These are phyloP conservation scores for Kodamaea restingae DNA, from an alignment of 805 yeast species.

Conservation along the genomic window DNA sequence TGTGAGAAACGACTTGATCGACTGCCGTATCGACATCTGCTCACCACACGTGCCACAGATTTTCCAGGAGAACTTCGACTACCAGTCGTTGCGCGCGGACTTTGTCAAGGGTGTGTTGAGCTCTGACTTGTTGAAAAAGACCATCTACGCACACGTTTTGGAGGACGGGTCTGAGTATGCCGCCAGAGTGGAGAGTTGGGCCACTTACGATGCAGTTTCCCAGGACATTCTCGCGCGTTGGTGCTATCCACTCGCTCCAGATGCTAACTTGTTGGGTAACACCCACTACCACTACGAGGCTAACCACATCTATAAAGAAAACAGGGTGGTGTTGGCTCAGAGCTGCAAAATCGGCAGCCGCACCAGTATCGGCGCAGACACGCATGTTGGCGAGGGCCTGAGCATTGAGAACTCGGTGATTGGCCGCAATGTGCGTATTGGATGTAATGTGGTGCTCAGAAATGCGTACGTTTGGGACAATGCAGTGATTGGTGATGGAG, in stretches of 20 bases:
- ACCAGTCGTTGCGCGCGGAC: slow-evolving; percentile 79
- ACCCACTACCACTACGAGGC: slow-evolving; percentile 77
- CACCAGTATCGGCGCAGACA: slow-evolving; percentile 76
- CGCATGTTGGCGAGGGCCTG: slow-evolving; percentile 75
- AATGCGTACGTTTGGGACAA: slow-evolving; percentile 89
- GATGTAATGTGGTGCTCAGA: slow-evolving; percentile 64
- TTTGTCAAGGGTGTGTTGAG: slow-evolving; percentile 88
- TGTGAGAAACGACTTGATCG: slow-evolving; percentile 88
- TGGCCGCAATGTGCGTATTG: slow-evolving; percentile 84
- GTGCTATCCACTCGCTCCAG: slow-evolving; percentile 90
- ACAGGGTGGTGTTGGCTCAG: slow-evolving; percentile 84
- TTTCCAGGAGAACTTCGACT: slow-evolving; percentile 95
- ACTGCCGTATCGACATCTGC: slow-evolving; percentile 95
- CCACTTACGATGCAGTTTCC: slow-evolving; percentile 86
- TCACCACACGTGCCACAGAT: slow-evolving; percentile 92
- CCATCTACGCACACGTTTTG: slow-evolving; percentile 83
- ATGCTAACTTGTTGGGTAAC: slow-evolving; percentile 65
- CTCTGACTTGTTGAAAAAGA: slow-evolving; percentile 84
- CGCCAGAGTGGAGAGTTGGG: slow-evolving; percentile 93
- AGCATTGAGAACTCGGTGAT: slow-evolving; percentile 65
- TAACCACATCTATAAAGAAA: slow-evolving; percentile 85
- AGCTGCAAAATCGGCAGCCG: slow-evolving; percentile 80
- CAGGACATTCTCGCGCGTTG: slow-evolving; percentile 89
- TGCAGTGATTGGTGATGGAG: slow-evolving; percentile 64
- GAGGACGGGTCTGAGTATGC: slow-evolving; percentile 68